Conservation (phyloP, 345 rosid species). For the Corchorus capsularis region DNA sequence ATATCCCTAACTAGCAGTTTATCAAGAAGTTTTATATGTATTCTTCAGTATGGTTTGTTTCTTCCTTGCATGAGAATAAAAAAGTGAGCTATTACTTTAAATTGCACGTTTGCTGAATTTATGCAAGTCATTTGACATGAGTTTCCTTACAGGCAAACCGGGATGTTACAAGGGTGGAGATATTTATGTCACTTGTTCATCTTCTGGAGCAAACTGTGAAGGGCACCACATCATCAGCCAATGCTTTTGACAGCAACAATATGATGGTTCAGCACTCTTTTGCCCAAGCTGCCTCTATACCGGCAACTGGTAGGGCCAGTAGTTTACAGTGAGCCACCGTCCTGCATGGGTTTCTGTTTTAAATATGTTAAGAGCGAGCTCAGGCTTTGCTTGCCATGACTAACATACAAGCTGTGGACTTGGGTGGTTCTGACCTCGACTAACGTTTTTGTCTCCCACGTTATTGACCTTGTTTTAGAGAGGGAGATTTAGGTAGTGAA, state of each 20-base stretch:
- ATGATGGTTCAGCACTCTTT: conserved; percentile 47
- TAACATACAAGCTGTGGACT: conserved; percentile 42
- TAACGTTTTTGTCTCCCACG: conserved; percentile 27
- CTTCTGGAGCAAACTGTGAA: conserved; percentile 78
- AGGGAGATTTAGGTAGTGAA: conserved; percentile 26
- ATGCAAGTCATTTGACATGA: neutral
- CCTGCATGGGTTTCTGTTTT: conserved; percentile 18
- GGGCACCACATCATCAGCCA: conserved; percentile 40
- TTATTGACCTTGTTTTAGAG: conserved; percentile 18
- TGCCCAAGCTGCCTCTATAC: conserved; percentile 44
- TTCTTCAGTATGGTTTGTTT: neutral
- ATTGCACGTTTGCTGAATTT: neutral
- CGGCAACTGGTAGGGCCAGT: conserved; percentile 54
- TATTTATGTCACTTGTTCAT: conserved; percentile 82
- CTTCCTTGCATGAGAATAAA: neutral
- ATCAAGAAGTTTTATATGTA: neutral
- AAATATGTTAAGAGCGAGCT: conserved; percentile 63
- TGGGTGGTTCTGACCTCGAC: conserved; percentile 32
- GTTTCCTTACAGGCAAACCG: conserved; percentile 63
- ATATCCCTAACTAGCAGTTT: neutral
- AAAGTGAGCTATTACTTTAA: neutral
- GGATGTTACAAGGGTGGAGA: conserved; percentile 92
- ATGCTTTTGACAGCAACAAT: conserved; percentile 51
- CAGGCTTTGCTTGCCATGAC: conserved; percentile 53
- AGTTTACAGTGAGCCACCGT: conserved; percentile 44